Evolutionary conservation across 208 protist species (phyloP).

Genomic region (Trichomonas tenax): DNA sequence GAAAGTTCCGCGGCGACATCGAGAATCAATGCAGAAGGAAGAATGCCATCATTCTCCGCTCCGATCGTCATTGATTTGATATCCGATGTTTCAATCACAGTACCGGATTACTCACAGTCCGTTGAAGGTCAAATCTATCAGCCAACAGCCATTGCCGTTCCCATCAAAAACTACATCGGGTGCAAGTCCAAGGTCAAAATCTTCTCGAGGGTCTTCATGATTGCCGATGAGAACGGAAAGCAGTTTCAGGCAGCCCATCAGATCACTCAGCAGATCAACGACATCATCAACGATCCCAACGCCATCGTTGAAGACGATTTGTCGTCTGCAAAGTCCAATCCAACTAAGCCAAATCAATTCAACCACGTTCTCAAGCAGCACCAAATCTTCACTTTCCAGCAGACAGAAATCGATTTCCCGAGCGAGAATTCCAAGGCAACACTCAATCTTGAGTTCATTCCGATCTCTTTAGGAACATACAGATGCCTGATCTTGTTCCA

Average conservation of each 20-base stretch:
- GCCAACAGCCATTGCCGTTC: neutral
- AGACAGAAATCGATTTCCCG: neutral
- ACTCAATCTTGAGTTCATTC: neutral
- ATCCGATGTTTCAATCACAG: neutral
- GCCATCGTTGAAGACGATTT: neutral
- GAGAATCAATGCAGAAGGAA: no score
- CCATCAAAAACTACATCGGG: neutral
- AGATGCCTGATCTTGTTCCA: neutral
- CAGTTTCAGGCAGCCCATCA: neutral
- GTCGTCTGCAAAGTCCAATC: neutral
- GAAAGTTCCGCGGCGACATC: neutral
- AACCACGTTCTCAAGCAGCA: neutral
- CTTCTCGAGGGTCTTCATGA: neutral
- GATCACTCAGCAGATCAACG: neutral
- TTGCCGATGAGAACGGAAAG: neutral
- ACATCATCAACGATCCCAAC: neutral
- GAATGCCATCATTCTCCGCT: neutral
- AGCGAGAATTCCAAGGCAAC: neutral
- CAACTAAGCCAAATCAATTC: neutral
- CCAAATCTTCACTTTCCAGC: neutral
- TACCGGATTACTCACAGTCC: neutral
- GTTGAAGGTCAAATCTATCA: neutral
- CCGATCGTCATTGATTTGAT: conserved; percentile 11
- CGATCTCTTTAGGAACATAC: neutral
- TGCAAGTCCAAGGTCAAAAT: neutral